Percentiles rank a stretch among this genome's conserved stretches.
These are phyloP conservation scores for Cenchrus purpureus DNA, from an alignment of 176 grass and related monocot species.

Conservation along the genomic window DNA sequence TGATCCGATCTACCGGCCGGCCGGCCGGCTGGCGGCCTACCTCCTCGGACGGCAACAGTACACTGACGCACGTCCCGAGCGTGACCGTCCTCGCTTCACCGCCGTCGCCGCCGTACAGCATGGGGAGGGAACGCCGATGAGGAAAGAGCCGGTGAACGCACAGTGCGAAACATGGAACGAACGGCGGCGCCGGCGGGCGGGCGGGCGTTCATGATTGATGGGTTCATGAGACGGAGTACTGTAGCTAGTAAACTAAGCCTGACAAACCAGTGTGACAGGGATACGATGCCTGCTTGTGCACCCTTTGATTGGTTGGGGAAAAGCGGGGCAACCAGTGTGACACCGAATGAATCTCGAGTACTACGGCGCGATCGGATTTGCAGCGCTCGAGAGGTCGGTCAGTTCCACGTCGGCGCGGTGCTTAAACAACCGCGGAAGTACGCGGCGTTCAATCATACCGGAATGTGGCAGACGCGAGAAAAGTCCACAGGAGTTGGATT, in stretches of 20 bases:
- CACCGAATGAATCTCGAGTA: slow-evolving; percentile 25
- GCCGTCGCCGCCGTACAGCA: neutral
- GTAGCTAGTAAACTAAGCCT: slow-evolving; percentile 13
- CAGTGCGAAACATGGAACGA: neutral
- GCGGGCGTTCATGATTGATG: slow-evolving; percentile 35
- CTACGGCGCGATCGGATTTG: neutral
- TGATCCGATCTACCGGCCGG: neutral
- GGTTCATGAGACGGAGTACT: slow-evolving; percentile 20
- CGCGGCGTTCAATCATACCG: neutral
- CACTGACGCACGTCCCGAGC: neutral
- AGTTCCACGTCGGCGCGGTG: slow-evolving; percentile 24
- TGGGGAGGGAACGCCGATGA: neutral
- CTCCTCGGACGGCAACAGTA: slow-evolving; percentile 25
- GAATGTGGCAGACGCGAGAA: neutral
- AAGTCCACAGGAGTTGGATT: neutral
- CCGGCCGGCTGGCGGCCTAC: neutral
- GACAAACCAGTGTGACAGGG: slow-evolving; percentile 25
- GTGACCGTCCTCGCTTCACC: too few relatives aligned
- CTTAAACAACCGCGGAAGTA: neutral
- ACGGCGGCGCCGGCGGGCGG: neutral
- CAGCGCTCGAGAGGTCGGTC: neutral
- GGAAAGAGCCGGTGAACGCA: too few relatives aligned
- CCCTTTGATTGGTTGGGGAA: neutral
- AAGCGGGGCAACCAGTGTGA: neutral
- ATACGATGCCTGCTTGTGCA: neutral